Conservation (phyloP, 2,329 filamentous ascomycete species). For the Claviceps sp. region DNA sequence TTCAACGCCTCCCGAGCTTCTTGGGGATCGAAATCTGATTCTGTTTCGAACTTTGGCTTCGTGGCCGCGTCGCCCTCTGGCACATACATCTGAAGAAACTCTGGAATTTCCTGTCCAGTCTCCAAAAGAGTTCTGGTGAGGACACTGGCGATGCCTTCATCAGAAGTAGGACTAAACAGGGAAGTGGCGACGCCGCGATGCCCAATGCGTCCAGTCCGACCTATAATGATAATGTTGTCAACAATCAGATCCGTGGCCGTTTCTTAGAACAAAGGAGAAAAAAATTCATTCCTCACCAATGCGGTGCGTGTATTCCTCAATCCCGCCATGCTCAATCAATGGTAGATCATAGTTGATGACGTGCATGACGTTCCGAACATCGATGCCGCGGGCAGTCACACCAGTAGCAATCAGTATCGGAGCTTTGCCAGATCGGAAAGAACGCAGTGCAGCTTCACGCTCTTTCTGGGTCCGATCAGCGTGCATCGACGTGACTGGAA, state of each 20-base stretch:
- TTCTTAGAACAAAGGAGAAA: not conserved
- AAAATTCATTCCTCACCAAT: slow-evolving; percentile 50
- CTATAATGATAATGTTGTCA: slow-evolving; percentile 24
- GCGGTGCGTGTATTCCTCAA: slow-evolving; percentile 85
- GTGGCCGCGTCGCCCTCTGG: slow-evolving; percentile 38
- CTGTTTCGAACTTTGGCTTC: slow-evolving; percentile 41
- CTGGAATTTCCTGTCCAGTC: slow-evolving; percentile 62
- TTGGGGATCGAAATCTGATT: slow-evolving; percentile 36
- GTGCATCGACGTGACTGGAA: slow-evolving; percentile 84
- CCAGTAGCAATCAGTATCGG: slow-evolving; percentile 81
- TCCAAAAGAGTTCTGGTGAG: slow-evolving; percentile 75
- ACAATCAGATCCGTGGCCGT: not conserved
- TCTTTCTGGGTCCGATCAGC: slow-evolving; percentile 76
- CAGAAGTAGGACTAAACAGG: slow-evolving; percentile 62
- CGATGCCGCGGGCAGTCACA: slow-evolving; percentile 75
- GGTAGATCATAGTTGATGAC: slow-evolving; percentile 93
- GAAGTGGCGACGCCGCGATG: slow-evolving; percentile 76
- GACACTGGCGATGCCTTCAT: slow-evolving; percentile 58
- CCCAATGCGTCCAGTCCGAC: slow-evolving; percentile 88
- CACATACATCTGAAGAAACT: slow-evolving; percentile 58
- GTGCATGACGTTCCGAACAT: slow-evolving; percentile 75
- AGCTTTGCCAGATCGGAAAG: slow-evolving; percentile 60
- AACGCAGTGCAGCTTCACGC: slow-evolving; percentile 80
- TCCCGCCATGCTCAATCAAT: slow-evolving; percentile 61
- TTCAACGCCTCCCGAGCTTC: slow-evolving; percentile 9